Percentiles rank a stretch among this genome's conserved stretches.
Evolutionary conservation across 1,284 basidiomycete species (phyloP).

Genomic region (Somion occarium): DNA sequence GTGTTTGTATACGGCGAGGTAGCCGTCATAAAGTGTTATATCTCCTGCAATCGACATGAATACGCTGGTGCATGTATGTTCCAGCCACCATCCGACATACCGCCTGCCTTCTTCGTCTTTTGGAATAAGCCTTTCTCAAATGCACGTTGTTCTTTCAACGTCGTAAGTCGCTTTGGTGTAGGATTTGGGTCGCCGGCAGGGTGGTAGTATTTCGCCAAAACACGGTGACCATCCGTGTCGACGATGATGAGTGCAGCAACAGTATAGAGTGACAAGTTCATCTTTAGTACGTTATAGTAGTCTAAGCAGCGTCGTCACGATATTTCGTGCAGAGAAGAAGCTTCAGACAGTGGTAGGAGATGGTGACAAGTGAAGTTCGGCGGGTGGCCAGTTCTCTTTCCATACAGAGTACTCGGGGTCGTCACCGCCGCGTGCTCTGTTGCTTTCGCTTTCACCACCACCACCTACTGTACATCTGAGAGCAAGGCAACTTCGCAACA

Average conservation of each 20-base stretch:
- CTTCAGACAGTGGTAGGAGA: no score
- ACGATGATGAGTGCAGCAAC: slow-evolving; percentile 87
- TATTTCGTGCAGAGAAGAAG: no score
- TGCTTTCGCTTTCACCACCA: not conserved
- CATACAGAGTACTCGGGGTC: not conserved
- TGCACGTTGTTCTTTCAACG: slow-evolving; percentile 88
- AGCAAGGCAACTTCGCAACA: no score
- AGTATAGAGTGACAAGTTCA: slow-evolving; percentile 86
- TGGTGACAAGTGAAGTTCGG: no score
- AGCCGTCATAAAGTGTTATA: slow-evolving; percentile 89
- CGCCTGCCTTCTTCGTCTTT: slow-evolving; percentile 90
- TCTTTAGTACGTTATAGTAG: no score
- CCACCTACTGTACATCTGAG: no score
- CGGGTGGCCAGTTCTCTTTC: no score
- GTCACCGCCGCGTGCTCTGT: no score
- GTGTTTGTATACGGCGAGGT: slow-evolving; percentile 91
- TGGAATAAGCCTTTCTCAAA: slow-evolving; percentile 96
- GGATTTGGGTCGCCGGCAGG: slow-evolving; percentile 64
- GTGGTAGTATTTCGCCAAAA: slow-evolving; percentile 93
- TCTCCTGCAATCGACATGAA: slow-evolving; percentile 58
- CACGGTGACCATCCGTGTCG: slow-evolving; percentile 91
- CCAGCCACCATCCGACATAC: slow-evolving; percentile 45
- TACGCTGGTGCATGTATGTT: not conserved
- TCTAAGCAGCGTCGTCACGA: no score
- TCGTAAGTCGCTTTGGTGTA: slow-evolving; percentile 60